Evolutionary conservation across 768 basidiomycete species (phyloP).

Genomic region (Lactarius sp.): DNA sequence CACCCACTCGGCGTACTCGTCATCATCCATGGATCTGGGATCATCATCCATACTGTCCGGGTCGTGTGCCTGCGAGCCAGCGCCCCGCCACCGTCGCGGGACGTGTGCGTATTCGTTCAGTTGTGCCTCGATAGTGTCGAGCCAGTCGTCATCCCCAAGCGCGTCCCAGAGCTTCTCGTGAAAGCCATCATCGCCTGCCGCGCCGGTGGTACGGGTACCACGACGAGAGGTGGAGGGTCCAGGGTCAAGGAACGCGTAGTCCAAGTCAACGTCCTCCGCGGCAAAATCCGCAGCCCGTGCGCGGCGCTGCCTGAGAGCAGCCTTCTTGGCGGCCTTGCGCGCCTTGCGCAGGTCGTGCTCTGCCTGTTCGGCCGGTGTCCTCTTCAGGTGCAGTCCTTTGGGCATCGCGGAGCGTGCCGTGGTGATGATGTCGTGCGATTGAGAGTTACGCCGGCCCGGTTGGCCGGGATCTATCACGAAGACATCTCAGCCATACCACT

Average conservation of each 20-base stretch:
- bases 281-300: background rate
- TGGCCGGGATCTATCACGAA: too few species aligned
- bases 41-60: slow-evolving; percentile 35
- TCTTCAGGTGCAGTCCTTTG: slow-evolving; percentile 36
- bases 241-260: slow-evolving; percentile 20
- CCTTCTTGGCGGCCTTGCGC: slow-evolving; percentile 50
- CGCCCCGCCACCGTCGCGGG: slow-evolving; percentile 61
- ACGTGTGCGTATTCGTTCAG: slow-evolving; percentile 69
- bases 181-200: slow-evolving; percentile 65
- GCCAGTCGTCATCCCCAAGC: slow-evolving; percentile 64
- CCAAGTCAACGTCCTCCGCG: background rate
- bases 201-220: slow-evolving; percentile 43
- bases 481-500: too few species aligned
- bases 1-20: slow-evolving; percentile 86
- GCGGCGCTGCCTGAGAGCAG: slow-evolving; percentile 25
- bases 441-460: slow-evolving; percentile 5
- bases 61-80: slow-evolving; percentile 42
- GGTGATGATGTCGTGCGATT: background rate
- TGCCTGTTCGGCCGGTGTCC: slow-evolving; percentile 36
- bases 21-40: slow-evolving; percentile 63
- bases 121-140: slow-evolving; percentile 57
- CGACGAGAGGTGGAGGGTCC: slow-evolving; percentile 36
- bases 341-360: slow-evolving; percentile 37
- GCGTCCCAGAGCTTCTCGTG: slow-evolving; percentile 69
- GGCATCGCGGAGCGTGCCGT: slow-evolving; percentile 11